Conservation (phyloP, 176 grass and related monocot species). For the Triticum urartu region DNA sequence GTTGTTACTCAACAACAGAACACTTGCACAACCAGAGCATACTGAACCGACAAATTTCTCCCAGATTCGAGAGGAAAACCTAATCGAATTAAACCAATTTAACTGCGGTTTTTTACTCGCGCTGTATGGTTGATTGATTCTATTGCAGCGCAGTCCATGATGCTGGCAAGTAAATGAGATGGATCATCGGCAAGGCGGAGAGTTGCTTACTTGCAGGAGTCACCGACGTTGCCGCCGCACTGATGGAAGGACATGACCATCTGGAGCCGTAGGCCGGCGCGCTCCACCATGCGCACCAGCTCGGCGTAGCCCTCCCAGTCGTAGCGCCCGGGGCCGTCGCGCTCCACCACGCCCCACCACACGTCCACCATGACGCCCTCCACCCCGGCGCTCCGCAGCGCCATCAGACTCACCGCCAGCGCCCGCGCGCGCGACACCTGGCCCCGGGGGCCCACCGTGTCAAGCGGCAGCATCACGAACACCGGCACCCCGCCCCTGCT, state of each 20-base stretch:
- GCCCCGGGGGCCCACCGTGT: slow-evolving; percentile 60
- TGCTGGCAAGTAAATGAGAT: neutral
- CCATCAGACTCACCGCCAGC: slow-evolving; percentile 74
- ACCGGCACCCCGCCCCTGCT: slow-evolving; percentile 51
- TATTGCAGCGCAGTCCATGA: neutral
- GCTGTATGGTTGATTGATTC: neutral
- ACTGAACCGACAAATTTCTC: neutral
- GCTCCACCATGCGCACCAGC: slow-evolving; percentile 79
- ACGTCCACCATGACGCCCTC: slow-evolving; percentile 97
- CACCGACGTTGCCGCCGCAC: slow-evolving; percentile 92
- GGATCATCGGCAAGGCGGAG: neutral
- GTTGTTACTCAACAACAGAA: neutral
- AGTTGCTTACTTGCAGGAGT: slow-evolving; percentile 84
- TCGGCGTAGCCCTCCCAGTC: slow-evolving; percentile 91
- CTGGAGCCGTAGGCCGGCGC: slow-evolving; percentile 76
- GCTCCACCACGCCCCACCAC: slow-evolving; percentile 95
- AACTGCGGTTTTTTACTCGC: neutral
- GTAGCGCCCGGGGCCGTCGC: slow-evolving; percentile 60
- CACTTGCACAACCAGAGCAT: neutral
- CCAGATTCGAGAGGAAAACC: neutral
- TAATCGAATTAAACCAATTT: neutral
- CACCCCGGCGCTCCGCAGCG: slow-evolving; percentile 75
- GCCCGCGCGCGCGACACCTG: slow-evolving; percentile 46
- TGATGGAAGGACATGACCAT: slow-evolving; percentile 99
- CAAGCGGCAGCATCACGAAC: slow-evolving; percentile 95